A percentile compares a stretch with the other conserved stretches of the same genome.
phyloP scores from a whole-genome alignment of 495 filamentous ascomycete species.

The Chaetomium tenue region DNA sequence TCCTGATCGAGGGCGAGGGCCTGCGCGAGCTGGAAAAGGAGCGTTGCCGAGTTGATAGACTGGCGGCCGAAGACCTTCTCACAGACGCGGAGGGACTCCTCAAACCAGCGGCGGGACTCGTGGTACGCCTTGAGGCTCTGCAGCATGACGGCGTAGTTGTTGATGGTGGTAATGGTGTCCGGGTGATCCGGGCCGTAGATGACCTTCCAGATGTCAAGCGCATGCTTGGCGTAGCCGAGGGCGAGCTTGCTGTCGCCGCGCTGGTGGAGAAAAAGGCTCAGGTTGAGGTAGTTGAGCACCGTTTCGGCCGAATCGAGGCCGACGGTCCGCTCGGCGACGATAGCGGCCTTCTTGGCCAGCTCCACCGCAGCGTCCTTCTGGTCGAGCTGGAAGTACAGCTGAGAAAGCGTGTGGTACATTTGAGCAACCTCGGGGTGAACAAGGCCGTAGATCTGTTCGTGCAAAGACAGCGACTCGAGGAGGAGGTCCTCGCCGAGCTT shows the following conservation, averaged over 20 bases:
- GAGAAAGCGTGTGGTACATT: conserved; percentile 90
- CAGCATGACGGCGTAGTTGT: conserved; percentile 98
- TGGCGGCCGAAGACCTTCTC: conserved; percentile 82
- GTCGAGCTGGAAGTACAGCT: conserved; percentile 91
- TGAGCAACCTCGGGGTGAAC: conserved; percentile 95
- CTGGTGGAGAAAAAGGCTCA: conserved; percentile 92
- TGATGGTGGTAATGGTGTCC: conserved; percentile 96
- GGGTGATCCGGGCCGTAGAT: conserved; percentile 93
- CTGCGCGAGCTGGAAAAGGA: conserved; percentile 95
- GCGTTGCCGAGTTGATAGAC: conserved; percentile 89
- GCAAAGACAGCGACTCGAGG: conserved; percentile 88
- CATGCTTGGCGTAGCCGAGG: conserved; percentile 82
- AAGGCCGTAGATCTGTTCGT: conserved; percentile 98
- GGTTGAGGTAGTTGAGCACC: conserved; percentile 89
- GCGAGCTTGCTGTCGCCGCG: conserved; percentile 82
- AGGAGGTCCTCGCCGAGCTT: conserved; percentile 95
- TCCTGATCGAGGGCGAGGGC: conserved; percentile 91
- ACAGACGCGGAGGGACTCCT: conserved; percentile 82
- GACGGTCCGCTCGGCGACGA: conserved; percentile 90
- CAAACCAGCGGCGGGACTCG: conserved; percentile 94
- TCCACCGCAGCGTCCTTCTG: conserved; percentile 95
- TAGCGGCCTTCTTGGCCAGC: conserved; percentile 91
- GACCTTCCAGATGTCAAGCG: conserved; percentile 93
- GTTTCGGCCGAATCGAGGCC: conserved; percentile 94
- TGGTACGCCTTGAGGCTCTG: conserved; percentile 88